Conservation (phyloP, 495 filamentous ascomycete genomes). For the Bacidia gigantensis region DNA sequence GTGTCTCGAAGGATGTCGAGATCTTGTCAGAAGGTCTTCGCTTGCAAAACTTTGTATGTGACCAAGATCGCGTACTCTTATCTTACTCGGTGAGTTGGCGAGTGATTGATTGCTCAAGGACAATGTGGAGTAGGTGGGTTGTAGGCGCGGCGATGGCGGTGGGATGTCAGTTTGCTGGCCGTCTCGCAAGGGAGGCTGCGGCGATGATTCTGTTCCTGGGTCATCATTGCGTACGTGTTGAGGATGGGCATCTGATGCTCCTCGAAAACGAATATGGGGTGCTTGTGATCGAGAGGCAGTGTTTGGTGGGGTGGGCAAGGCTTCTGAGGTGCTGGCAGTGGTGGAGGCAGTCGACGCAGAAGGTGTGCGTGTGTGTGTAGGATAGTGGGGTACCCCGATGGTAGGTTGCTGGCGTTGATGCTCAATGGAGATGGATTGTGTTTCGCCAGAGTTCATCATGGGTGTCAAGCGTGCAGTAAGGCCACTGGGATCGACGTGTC, state of each 20-base stretch:
- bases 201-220: conserved; percentile 6
- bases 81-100: conserved; percentile 54
- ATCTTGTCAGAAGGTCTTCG: conserved; percentile 49
- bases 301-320: background rate
- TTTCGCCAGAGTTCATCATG: background rate
- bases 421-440: conserved; percentile 1
- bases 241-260: background rate
- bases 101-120: conserved; percentile 38
- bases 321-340: background rate
- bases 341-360: conserved; percentile 29
- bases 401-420: background rate
- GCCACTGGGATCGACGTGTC: background rate
- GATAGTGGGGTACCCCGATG: conserved; percentile 23
- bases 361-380: conserved; percentile 30
- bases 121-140: conserved; percentile 38
- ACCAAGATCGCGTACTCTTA: conserved; percentile 70
- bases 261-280: conserved; percentile 15
- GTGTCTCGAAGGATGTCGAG: conserved; percentile 25
- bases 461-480: background rate
- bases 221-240: background rate
- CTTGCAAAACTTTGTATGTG: conserved; percentile 83
- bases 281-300: background rate
- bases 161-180: conserved; percentile 19
- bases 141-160: conserved; percentile 39
- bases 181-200: conserved; percentile 5